Base-by-base conservation (phyloP, 2,329 filamentous ascomycete genomes). In the Apiospora pterosperma region DNA sequence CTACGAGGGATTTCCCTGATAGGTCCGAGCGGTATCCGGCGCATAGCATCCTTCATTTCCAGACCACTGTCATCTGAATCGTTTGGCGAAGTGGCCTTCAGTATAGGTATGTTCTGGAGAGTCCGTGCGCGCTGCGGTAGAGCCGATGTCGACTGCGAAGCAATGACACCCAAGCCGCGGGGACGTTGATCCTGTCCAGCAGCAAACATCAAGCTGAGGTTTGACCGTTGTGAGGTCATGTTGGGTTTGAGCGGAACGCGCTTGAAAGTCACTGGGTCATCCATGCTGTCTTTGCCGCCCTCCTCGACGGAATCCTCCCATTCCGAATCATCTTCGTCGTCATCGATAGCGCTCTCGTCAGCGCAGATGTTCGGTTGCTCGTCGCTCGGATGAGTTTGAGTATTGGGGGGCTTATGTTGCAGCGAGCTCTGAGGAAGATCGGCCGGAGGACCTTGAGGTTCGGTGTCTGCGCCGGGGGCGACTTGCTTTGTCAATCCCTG, bases 401-500 rank as follows among this genome's bases (percentile, higher is more conserved):
- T n/a, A n/a, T n/a, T n/a, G n/a, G n/a, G n/a, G n/a, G n/a, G n/a
- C n/a, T n/a, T n/a, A n/a, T n/a, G n/a, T n/a, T n/a, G n/a, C n/a
- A n/a, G n/a, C n/a, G n/a, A n/a, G n/a, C n/a, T n/a, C n/a, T n/a
- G n/a, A n/a, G n/a, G n/a, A n/a, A n/a, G n/a, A n/a, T n/a, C n/a
- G n/a, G n/a, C n/a, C n/a, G n/a, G n/a, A n/a, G n/a, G n/a, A n/a
- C n/a, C n/a, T n/a, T n/a, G n/a, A n/a, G n/a, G n/a, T n/a, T n/a
- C n/a, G n/a, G n/a, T n/a, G n/a, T n/a, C n/a, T n/a, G n/a, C n/a
- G n/a, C n/a, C n/a, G n/a, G n/a, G n/a, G n/a, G n/a, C n/a, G n/a
- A n/a, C n/a, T n/a, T n/a, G n/a, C 61, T 84, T 82, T 48, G 52
- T 48, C n/a, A 38, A 65, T 16, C 63, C 62, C 25, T 63, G 79